Evolutionary conservation across 768 basidiomycete species (phyloP).

Genomic region (Kwoniella dendrophila): DNA sequence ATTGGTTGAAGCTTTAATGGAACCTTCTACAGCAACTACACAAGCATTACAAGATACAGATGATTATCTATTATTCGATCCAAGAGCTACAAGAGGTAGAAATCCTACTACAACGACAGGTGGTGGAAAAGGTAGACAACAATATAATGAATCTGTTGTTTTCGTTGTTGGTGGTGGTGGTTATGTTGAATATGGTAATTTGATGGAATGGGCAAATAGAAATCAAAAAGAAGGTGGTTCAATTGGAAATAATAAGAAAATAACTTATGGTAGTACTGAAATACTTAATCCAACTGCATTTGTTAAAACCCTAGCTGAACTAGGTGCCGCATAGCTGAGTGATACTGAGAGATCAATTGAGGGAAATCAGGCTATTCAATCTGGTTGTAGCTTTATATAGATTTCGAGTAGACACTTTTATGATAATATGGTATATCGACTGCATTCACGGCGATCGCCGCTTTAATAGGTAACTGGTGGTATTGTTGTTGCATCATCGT

Average conservation of each 20-base stretch:
- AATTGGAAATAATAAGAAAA: conserved; percentile 69
- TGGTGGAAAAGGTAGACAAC: conserved; percentile 62
- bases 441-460: neutral
- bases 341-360: no score
- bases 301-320: conserved; percentile 66
- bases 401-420: no score
- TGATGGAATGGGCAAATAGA: conserved; percentile 82
- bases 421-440: no score
- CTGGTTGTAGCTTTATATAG: no score
- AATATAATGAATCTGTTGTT: conserved; percentile 83
- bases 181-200: conserved; percentile 95
- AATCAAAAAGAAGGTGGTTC: conserved; percentile 40
- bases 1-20: conserved; percentile 94
- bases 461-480: neutral
- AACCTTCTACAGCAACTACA: conserved; percentile 88
- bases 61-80: conserved; percentile 92
- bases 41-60: conserved; percentile 95
- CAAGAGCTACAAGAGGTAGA: conserved; percentile 68
- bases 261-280: conserved; percentile 95
- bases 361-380: no score
- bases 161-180: conserved; percentile 96
- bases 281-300: conserved; percentile 88
- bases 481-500: neutral
- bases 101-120: conserved; percentile 59
- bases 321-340: conserved; percentile 35